Evolutionary conservation across 1,139 yeast genomes (phyloP).

Genomic region (Torulaspora globosa): DNA sequence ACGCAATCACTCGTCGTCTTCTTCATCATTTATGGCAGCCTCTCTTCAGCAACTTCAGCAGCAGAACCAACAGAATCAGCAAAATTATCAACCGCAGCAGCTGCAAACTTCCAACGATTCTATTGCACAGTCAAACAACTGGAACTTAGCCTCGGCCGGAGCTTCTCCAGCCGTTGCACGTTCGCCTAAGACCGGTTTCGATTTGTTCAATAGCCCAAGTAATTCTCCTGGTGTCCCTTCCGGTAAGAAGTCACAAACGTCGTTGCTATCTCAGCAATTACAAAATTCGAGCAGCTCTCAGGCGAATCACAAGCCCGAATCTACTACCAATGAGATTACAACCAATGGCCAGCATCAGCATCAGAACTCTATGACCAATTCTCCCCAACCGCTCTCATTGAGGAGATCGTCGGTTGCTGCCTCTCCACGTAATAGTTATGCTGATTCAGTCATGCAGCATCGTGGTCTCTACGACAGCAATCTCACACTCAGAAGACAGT

Average conservation of each 20-base stretch:
- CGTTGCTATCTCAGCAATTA: conserved; percentile 35
- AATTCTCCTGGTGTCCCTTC: conserved; percentile 17
- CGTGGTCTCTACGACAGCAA: conserved; percentile 22
- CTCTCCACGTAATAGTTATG: conserved; percentile 28
- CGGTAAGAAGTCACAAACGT: conserved; percentile 30
- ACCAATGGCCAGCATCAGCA: conserved; percentile 1
- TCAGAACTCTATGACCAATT: conserved; percentile 1
- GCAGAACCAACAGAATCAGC: conserved; percentile 21
- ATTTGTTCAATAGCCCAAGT: conserved; percentile 22
- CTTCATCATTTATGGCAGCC: conserved; percentile 33
- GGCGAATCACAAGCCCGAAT: conserved; percentile 6
- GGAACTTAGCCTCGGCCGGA: conserved; percentile 19
- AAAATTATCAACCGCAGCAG: conserved; percentile 10
- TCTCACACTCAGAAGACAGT: conserved; percentile 13
- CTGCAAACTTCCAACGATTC: conserved; percentile 15
- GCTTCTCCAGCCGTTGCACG: conserved; percentile 15
- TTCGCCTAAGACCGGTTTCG: conserved; percentile 25
- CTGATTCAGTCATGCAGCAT: conserved; percentile 28
- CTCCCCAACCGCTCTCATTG: conserved; percentile 11
- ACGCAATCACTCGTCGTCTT: conserved; percentile 27
- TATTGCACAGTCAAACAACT: conserved; percentile 19
- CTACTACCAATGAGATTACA: neutral
- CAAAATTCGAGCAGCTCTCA: conserved; percentile 22
- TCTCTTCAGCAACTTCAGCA: conserved; percentile 29
- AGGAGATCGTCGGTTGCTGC: conserved; percentile 21